These are phyloP conservation scores for Apophysomyces elegans DNA, from an alignment of 371 early-diverging fungal genomes.

Conservation along the genomic window DNA sequence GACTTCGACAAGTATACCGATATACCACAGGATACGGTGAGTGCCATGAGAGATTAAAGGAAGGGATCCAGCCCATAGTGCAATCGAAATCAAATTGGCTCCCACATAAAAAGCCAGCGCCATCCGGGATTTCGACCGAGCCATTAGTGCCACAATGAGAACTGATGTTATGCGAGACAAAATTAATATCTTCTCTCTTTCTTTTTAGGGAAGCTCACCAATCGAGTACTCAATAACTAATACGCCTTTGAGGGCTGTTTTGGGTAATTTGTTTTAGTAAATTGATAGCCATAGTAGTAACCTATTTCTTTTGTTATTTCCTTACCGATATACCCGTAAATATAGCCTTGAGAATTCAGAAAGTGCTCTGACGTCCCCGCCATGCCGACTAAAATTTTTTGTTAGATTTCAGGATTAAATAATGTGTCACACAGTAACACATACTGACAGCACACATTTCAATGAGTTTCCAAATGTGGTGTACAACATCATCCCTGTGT, in stretches of 20 bases:
- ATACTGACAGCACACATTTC: slow-evolving; percentile 61
- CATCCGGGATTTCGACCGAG: slow-evolving; percentile 49
- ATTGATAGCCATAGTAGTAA: too few relatives aligned
- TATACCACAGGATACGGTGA: slow-evolving; percentile 60
- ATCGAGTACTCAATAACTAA: slow-evolving; percentile 59
- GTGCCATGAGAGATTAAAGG: slow-evolving; percentile 40
- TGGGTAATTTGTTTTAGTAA: neutral
- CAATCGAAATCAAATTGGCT: slow-evolving; percentile 56
- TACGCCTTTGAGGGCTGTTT: slow-evolving; percentile 48
- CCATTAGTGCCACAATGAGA: slow-evolving; percentile 43
- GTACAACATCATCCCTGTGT: slow-evolving; percentile 53
- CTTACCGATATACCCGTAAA: slow-evolving; percentile 55
- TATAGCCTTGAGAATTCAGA: slow-evolving; percentile 48
- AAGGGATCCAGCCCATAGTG: slow-evolving; percentile 56
- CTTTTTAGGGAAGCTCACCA: slow-evolving; percentile 35
- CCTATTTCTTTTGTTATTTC: neutral
- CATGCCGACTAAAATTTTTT: slow-evolving; percentile 42
- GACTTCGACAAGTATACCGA: slow-evolving; percentile 53
- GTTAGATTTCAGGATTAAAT: neutral
- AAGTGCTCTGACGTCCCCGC: slow-evolving; percentile 54
- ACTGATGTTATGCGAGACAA: slow-evolving; percentile 21
- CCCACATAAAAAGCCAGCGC: slow-evolving; percentile 46
- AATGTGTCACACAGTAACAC: slow-evolving; percentile 12
- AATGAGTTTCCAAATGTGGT: slow-evolving; percentile 52
- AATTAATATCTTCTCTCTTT: neutral